These are phyloP conservation scores for Agrocybe chaxingu DNA, from an alignment of 768 basidiomycete genomes.

Conservation along the genomic window DNA sequence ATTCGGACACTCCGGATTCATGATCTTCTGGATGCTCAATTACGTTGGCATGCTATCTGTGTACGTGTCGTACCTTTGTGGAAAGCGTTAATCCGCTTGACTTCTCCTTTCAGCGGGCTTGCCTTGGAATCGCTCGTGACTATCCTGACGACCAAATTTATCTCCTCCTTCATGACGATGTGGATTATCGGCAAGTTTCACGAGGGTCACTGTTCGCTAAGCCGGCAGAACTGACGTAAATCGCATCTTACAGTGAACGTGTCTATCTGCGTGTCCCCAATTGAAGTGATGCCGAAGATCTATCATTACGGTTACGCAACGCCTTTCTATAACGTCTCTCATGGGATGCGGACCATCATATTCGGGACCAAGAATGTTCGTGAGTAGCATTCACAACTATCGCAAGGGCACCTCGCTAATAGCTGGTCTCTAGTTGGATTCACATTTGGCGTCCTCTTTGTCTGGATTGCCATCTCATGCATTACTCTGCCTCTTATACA, in stretches of 20 bases:
- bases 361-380: slow-evolving; percentile 63
- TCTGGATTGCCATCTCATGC: slow-evolving; percentile 54
- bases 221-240: neutral
- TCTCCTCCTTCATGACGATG: slow-evolving; percentile 62
- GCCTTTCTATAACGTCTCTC: slow-evolving; percentile 72
- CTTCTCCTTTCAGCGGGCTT: slow-evolving; percentile 41
- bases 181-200: slow-evolving; percentile 60
- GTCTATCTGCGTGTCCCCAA: slow-evolving; percentile 56
- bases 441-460: slow-evolving; percentile 59
- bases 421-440: slow-evolving; percentile 42
- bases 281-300: slow-evolving; percentile 53
- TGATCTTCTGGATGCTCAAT: slow-evolving; percentile 72
- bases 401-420: neutral
- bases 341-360: slow-evolving; percentile 57
- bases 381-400: slow-evolving; percentile 26
- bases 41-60: slow-evolving; percentile 61
- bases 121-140: slow-evolving; percentile 63
- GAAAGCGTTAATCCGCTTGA: neutral
- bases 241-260: slow-evolving; percentile 46
- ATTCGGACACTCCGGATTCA: slow-evolving; percentile 51
- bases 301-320: slow-evolving; percentile 67
- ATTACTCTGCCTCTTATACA: slow-evolving; percentile 51
- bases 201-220: neutral
- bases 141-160: slow-evolving; percentile 50
- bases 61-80: slow-evolving; percentile 28